Evolutionary conservation across 805 yeast species (phyloP), one percentile per base, ranked within the genome.

Genomic region (Ascoidea rubescens): DNA sequence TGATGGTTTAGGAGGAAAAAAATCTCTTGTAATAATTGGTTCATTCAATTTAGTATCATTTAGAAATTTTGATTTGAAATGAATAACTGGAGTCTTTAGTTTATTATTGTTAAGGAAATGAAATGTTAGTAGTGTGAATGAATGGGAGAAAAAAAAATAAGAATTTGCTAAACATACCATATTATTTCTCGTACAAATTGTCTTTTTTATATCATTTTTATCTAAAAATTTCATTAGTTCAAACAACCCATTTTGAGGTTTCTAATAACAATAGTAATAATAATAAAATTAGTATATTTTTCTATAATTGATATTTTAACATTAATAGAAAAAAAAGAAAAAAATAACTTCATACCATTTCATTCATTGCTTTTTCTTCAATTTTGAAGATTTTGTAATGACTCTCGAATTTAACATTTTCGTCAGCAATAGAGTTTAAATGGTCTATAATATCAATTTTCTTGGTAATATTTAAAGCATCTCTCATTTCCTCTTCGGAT

Each of bases 1-100:
- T 8, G 77, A 70, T 1, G 89, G 89, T 59, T 83, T 83, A 14
- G 88, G 78, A 0, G 88, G 88, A 47, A 69, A 64, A 60, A 82
- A 83, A 16, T 77, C 79, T 46, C 89, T 70, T 0, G 89, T 83
- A 1, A 83, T 60, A 0, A 80, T 67, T 2, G 84, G 79, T 16
- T 74, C 75, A 57, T 56, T 45, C 17, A 80, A 71, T 5, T 64
- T 56, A 46, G 66, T 54, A 16, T 67, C 63, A 1, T 61, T 63
- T 5, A 82, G 59, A 59, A 72, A 76, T 28, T 67, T 70, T 4
- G 64, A 53, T 14, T 77, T 62, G 37, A 83, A 67, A 58, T 79
- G 72, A 37, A 71, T 62, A 1, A 83, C 87, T 0, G 88, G 86
- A 2, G 52, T 53, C 28, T 21, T 21, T 2, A 21, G 28, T 49